phyloP scores from a whole-genome alignment of 768 basidiomycete species.

The Trametes sanguinea region DNA sequence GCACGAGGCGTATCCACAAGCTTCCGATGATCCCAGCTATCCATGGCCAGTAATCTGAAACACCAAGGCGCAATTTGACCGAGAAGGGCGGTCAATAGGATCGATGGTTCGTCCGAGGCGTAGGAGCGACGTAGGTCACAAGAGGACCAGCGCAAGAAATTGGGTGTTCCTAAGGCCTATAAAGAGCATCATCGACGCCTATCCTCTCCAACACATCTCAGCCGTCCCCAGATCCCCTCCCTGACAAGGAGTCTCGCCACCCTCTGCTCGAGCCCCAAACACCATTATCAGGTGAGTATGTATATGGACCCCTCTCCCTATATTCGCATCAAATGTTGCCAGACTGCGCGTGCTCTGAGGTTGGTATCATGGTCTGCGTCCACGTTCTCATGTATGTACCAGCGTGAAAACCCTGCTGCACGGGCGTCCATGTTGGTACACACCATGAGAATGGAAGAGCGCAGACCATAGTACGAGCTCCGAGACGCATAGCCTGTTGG shows the following conservation, averaged over 20 bases:
- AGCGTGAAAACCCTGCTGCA: slow-evolving; percentile 18
- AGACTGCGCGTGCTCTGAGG: neutral
- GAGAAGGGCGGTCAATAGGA: neutral
- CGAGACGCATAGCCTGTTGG: slow-evolving; percentile 2
- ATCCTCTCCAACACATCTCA: neutral
- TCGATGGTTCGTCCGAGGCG: neutral
- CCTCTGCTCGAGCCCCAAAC: no score
- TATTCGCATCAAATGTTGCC: no score
- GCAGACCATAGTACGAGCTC: slow-evolving; percentile 22
- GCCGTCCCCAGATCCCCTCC: neutral
- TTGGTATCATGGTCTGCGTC: slow-evolving; percentile 19
- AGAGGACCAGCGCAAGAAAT: neutral
- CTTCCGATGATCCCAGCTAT: neutral
- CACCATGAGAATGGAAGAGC: slow-evolving; percentile 33
- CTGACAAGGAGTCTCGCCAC: no score
- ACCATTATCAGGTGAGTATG: no score
- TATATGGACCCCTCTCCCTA: no score
- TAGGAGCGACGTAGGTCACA: neutral
- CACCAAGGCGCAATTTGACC: neutral
- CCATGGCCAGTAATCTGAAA: neutral
- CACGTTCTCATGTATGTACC: slow-evolving; percentile 28
- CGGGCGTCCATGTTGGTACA: slow-evolving; percentile 23
- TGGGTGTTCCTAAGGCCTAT: neutral
- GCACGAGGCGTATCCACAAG: neutral
- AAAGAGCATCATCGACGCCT: neutral